Conservation (phyloP, 1,284 basidiomycete genomes). For the Ustilago bromivora region DNA sequence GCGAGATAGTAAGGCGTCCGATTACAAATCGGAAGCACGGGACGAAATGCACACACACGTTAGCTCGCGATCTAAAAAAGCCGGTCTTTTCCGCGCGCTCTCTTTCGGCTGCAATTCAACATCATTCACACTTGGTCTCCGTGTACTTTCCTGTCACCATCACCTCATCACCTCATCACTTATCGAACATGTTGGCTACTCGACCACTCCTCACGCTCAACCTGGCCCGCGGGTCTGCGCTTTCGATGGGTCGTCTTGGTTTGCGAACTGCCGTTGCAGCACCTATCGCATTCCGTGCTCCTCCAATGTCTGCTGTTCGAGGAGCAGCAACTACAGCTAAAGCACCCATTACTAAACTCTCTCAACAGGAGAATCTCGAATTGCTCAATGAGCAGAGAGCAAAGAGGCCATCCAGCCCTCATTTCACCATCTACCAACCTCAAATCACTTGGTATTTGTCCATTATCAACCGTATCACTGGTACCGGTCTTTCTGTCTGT, state of each 20-base stretch:
- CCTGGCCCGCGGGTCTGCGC: conserved; percentile 4
- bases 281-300: neutral
- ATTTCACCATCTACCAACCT: conserved; percentile 96
- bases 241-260: conserved; percentile 20
- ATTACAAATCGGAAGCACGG: conserved; percentile 42
- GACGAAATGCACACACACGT: conserved; percentile 1
- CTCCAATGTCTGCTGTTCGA: neutral
- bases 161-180: neutral
- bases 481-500: conserved; percentile 75
- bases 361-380: conserved; percentile 74
- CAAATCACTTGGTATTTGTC: conserved; percentile 88
- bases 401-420: conserved; percentile 86
- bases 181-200: conserved; percentile 31
- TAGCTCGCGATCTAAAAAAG: conserved; percentile 4
- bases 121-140: neutral
- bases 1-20: conserved; percentile 17
- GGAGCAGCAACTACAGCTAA: neutral
- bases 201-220: conserved; percentile 29
- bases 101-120: neutral
- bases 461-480: conserved; percentile 86
- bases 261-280: conserved; percentile 16
- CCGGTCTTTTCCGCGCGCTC: conserved; percentile 38
- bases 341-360: conserved; percentile 53
- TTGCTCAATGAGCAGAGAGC: conserved; percentile 89
- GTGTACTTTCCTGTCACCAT: conserved; percentile 4